A percentile compares a stretch with the other conserved stretches of the same genome.
Conservation (phyloP, 192 early-diverging fungal genomes). For the Linnemannia hyalina region DNA sequence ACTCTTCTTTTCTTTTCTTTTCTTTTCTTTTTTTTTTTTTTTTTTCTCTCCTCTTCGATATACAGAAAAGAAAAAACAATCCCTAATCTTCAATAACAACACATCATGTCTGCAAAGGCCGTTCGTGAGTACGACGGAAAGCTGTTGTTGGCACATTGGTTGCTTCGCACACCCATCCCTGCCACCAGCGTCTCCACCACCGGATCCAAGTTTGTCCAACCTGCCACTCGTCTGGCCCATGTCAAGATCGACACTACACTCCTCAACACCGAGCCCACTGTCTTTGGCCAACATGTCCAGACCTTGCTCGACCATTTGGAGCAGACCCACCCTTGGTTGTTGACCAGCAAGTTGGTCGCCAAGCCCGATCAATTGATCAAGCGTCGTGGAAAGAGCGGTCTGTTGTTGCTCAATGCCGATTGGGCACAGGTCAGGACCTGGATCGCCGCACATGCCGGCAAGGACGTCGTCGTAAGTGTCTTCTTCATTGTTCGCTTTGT, state of each 20-base stretch:
- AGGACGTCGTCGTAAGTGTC: slow-evolving; percentile 77
- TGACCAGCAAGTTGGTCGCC: slow-evolving; percentile 88
- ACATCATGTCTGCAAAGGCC: slow-evolving; percentile 87
- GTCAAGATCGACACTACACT: slow-evolving; percentile 78
- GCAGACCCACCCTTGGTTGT: slow-evolving; percentile 87
- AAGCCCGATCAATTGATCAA: slow-evolving; percentile 99
- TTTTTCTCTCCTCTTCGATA: not conserved
- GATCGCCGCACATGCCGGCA: slow-evolving; percentile 92
- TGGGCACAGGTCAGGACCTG: slow-evolving; percentile 91
- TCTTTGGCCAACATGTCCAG: slow-evolving; percentile 76
- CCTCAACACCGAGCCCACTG: slow-evolving; percentile 65
- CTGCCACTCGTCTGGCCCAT: slow-evolving; percentile 83
- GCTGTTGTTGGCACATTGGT: slow-evolving; percentile 91
- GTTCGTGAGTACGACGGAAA: slow-evolving; percentile 99
- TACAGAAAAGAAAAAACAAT: not conserved
- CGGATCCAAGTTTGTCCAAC: slow-evolving; percentile 75
- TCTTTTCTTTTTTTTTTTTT: not conserved
- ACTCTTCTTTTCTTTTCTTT: not conserved
- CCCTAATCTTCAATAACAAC: not conserved
- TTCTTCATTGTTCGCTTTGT: not conserved
- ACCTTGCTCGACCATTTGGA: slow-evolving; percentile 72
- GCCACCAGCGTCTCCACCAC: slow-evolving; percentile 58
- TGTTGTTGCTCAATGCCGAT: slow-evolving; percentile 91
- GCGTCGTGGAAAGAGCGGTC: slow-evolving; percentile 95
- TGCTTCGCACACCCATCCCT: slow-evolving; percentile 79